Evolutionary conservation across 2,329 filamentous ascomycete genomes (phyloP).

Genomic region (Bipolaris victoriae): DNA sequence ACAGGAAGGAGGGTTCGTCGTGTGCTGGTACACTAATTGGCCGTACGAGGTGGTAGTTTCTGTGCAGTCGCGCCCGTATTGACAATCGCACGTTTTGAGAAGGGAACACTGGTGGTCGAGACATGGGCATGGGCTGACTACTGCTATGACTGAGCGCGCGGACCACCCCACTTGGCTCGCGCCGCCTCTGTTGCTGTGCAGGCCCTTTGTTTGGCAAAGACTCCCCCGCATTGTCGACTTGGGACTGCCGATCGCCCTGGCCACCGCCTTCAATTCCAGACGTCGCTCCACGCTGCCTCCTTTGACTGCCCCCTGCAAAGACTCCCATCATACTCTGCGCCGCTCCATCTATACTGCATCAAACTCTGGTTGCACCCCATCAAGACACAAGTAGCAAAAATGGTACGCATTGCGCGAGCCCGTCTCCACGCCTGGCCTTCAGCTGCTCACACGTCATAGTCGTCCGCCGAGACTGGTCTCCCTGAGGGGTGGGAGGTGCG

Average conservation of each 20-base stretch:
- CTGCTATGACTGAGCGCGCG: constrained; percentile 6
- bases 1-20: background rate
- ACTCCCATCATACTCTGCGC: constrained; percentile 9
- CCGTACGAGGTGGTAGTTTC: constrained; percentile 1
- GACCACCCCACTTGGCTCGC: constrained; percentile 14
- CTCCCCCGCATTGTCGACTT: constrained; percentile 29
- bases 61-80: background rate
- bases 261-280: constrained; percentile 18
- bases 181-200: constrained; percentile 8
- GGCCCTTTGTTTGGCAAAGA: constrained; percentile 14
- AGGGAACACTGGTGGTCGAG: constrained; percentile 2
- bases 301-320: constrained; percentile 3
- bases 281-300: constrained; percentile 14
- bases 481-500: constrained; percentile 92
- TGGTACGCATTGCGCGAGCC: constrained; percentile 35
- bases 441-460: constrained; percentile 36
- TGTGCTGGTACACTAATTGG: background rate
- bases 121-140: background rate
- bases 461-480: constrained; percentile 64
- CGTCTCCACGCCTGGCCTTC: constrained; percentile 1
- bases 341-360: background rate
- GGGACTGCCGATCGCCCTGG: constrained; percentile 27
- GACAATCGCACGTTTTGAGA: background rate
- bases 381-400: constrained; percentile 17
- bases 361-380: constrained; percentile 3